A percentile compares a stretch with the other conserved stretches of the same genome.
Conservation (phyloP, 345 rosid genomes). For the Brassica incana region DNA sequence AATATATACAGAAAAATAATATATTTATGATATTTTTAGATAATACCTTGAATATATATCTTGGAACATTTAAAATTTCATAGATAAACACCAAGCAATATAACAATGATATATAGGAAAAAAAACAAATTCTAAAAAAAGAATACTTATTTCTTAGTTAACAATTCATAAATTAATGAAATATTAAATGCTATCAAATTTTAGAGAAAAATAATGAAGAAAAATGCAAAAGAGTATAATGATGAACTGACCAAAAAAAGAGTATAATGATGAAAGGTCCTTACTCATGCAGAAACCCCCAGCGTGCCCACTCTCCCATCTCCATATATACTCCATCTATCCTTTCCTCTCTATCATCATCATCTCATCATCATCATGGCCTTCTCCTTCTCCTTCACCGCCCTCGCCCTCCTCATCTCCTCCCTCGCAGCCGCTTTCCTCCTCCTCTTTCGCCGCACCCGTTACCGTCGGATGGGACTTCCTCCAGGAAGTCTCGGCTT, state of each 20-base stretch:
- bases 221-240: constrained; percentile 32
- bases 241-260: too few species aligned
- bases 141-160: neutral
- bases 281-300: constrained; percentile 41
- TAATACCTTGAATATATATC: too few species aligned
- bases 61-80: neutral
- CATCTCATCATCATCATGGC: constrained; percentile 23
- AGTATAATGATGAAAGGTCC: constrained; percentile 38
- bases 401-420: constrained; percentile 44
- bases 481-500: constrained; percentile 89
- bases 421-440: constrained; percentile 31
- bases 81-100: neutral
- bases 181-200: neutral
- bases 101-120: neutral
- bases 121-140: neutral
- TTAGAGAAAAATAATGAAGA: constrained; percentile 6
- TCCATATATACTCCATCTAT: neutral
- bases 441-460: constrained; percentile 45
- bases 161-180: neutral
- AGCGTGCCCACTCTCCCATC: constrained; percentile 27
- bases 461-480: constrained; percentile 53
- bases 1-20: neutral
- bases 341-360: neutral
- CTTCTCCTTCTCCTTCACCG: constrained; percentile 22
- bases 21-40: too few species aligned